Conservation (phyloP, 1,284 basidiomycete species). For the Chalciporus sp. region DNA sequence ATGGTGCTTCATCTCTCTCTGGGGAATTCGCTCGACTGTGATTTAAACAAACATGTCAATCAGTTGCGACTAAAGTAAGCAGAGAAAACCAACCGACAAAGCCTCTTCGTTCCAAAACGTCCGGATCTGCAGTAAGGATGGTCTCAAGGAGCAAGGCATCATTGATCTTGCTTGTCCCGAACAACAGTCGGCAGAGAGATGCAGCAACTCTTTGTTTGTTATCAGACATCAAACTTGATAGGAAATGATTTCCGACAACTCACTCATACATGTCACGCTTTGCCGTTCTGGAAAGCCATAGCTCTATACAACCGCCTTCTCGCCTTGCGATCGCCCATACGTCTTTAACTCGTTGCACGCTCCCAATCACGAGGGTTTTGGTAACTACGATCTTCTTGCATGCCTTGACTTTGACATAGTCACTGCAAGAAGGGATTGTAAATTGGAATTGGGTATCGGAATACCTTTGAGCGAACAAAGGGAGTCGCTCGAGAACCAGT, state of each 20-base stretch:
- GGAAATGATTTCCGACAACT: constrained; percentile 33
- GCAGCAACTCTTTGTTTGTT: constrained; percentile 60
- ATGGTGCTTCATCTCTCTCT: no score
- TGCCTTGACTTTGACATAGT: constrained; percentile 2
- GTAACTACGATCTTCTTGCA: constrained; percentile 2
- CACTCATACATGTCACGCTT: constrained; percentile 88
- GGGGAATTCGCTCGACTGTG: not conserved
- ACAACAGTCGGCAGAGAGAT: constrained; percentile 72
- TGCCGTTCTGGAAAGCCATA: constrained; percentile 24
- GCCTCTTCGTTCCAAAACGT: constrained; percentile 79
- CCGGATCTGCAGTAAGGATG: constrained; percentile 84
- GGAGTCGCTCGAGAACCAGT: constrained; percentile 2
- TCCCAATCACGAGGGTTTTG: constrained; percentile 6
- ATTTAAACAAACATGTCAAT: no score
- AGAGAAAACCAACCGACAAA: constrained; percentile 29
- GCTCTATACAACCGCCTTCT: not conserved
- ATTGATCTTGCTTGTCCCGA: constrained; percentile 71
- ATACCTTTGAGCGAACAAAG: constrained; percentile 3
- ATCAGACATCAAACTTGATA: not conserved
- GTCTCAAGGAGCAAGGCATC: constrained; percentile 87
- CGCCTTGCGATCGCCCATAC: constrained; percentile 2
- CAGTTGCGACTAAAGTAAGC: not conserved
- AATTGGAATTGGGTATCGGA: not conserved
- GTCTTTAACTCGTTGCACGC: not conserved
- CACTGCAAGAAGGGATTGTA: not conserved